These are phyloP conservation scores for Mycena citricolor DNA, from an alignment of 1,284 basidiomycete species.

Conservation along the genomic window DNA sequence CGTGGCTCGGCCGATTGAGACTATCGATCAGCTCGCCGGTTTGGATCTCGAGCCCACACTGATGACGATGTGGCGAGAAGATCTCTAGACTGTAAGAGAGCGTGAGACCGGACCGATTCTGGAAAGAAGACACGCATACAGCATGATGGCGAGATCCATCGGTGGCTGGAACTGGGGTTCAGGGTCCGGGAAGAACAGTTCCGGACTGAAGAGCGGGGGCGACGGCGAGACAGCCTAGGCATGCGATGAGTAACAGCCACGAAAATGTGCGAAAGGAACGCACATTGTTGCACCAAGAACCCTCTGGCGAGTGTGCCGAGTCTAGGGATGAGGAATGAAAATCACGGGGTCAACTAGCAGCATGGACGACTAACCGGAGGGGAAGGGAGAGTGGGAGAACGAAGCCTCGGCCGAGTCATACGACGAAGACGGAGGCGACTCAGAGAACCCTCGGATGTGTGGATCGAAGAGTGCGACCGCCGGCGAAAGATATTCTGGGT, in stretches of 20 bases:
- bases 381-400: slow-evolving; percentile 64
- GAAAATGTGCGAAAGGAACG: no score
- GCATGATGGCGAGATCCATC: slow-evolving; percentile 60
- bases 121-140: slow-evolving; percentile 45
- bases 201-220: slow-evolving; percentile 46
- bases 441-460: slow-evolving; percentile 49
- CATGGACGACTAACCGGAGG: slow-evolving; percentile 43
- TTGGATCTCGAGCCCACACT: slow-evolving; percentile 68
- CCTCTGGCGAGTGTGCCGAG: slow-evolving; percentile 22
- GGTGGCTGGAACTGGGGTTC: slow-evolving; percentile 54
- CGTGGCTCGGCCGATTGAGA: slow-evolving; percentile 46
- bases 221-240: slow-evolving; percentile 40
- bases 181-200: slow-evolving; percentile 49
- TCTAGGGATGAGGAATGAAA: slow-evolving; percentile 30
- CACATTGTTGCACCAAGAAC: slow-evolving; percentile 24
- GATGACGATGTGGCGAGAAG: slow-evolving; percentile 72
- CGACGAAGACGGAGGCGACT: slow-evolving; percentile 66
- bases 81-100: slow-evolving; percentile 57
- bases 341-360: slow-evolving; percentile 25
- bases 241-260: slow-evolving; percentile 1
- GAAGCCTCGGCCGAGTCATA: slow-evolving; percentile 50
- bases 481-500: slow-evolving; percentile 55
- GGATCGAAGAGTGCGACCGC: slow-evolving; percentile 54
- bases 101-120: slow-evolving; percentile 15
- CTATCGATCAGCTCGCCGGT: slow-evolving; percentile 62